phyloP scores from a whole-genome alignment of 345 rosid genomes.

The Citrus hindsii region DNA sequence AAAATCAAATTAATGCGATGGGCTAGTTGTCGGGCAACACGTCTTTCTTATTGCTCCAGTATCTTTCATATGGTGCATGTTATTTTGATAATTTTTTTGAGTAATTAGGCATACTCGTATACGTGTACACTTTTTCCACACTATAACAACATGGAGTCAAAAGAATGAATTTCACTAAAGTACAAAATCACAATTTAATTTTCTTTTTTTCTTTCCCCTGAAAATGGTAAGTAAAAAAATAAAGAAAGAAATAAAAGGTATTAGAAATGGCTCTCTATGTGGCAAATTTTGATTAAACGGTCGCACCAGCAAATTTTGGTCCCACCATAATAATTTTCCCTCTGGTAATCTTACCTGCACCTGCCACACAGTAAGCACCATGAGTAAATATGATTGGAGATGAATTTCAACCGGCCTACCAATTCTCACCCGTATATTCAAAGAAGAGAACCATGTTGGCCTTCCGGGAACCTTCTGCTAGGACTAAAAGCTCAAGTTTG shows the following conservation, averaged over 20 bases:
- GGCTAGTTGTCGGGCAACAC: background rate
- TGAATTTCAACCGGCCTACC: background rate
- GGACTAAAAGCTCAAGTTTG: background rate
- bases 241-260: too few relatives aligned
- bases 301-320: too few relatives aligned
- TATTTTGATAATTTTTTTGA: background rate
- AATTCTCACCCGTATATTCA: background rate
- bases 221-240: too few relatives aligned
- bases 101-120: background rate
- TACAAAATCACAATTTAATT: too few relatives aligned
- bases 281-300: too few relatives aligned
- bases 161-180: background rate
- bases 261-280: too few relatives aligned
- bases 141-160: background rate
- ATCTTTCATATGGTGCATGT: background rate
- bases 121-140: background rate
- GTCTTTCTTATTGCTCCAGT: background rate
- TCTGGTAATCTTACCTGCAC: background rate
- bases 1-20: background rate
- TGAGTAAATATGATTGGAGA: background rate
- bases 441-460: background rate
- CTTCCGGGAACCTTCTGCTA: background rate
- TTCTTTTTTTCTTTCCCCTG: too few relatives aligned
- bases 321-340: too few relatives aligned
- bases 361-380: background rate